Conservation (phyloP, 345 rosid genomes). For the Trapa bicornis region DNA sequence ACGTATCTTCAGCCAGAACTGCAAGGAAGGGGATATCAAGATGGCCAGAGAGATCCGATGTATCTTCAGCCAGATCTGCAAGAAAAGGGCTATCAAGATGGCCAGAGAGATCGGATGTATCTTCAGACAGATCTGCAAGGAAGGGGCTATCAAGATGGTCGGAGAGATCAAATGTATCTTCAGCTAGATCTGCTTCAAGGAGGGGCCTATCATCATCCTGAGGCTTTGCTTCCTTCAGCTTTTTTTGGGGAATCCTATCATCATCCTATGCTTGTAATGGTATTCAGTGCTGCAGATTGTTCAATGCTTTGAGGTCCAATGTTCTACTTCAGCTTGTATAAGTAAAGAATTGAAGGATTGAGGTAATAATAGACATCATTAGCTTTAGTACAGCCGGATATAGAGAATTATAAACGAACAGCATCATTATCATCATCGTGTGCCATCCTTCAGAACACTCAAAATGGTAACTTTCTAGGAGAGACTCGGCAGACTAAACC, state of each 20-base stretch:
- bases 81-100: neutral
- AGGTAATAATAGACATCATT: neutral
- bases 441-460: too few relatives aligned
- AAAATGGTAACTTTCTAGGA: too few relatives aligned
- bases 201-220: neutral
- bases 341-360: neutral
- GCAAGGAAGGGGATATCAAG: neutral
- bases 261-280: neutral
- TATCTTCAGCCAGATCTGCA: neutral
- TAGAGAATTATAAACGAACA: too few relatives aligned
- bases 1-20: neutral
- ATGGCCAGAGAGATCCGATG: too few relatives aligned
- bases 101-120: neutral
- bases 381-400: too few relatives aligned
- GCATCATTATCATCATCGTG: too few relatives aligned
- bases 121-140: neutral
- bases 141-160: neutral
- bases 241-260: neutral
- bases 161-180: too few relatives aligned
- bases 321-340: neutral
- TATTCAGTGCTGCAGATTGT: neutral
- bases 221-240: neutral
- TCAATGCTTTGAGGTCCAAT: neutral
- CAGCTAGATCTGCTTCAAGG: neutral
- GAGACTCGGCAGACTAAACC: neutral